Conservation (phyloP, 2,329 filamentous ascomycete species). For the Monosporascus sp. region DNA sequence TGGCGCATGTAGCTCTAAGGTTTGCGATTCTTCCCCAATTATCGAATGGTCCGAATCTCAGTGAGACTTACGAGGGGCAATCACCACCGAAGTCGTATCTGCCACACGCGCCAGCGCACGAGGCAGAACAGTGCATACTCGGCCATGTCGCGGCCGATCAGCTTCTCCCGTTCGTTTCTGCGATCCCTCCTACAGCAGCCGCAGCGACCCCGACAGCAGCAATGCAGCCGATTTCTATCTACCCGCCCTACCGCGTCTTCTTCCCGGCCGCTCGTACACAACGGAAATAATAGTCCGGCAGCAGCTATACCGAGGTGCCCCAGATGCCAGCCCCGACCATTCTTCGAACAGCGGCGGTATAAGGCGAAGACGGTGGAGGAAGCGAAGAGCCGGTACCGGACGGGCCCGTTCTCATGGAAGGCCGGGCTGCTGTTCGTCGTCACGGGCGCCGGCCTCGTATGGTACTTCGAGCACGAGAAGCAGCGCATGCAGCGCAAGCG, state of each 20-base stretch:
- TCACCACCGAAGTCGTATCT: no score
- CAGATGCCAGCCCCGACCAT: background rate
- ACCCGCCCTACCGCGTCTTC: conserved; percentile 7
- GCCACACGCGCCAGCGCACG: background rate
- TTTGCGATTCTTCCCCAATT: no score
- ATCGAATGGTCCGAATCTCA: no score
- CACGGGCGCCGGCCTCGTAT: conserved; percentile 70
- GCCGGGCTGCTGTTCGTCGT: conserved; percentile 79
- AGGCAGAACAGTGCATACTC: background rate
- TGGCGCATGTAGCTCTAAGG: no score
- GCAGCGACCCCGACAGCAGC: conserved; percentile 7
- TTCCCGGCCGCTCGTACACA: conserved; percentile 4
- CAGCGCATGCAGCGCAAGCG: conserved; percentile 82
- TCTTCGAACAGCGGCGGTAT: conserved; percentile 31
- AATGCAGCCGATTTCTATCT: conserved; percentile 16
- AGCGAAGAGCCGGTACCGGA: conserved; percentile 52
- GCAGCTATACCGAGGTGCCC: background rate
- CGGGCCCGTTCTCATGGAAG: conserved; percentile 85
- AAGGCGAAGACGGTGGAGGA: conserved; percentile 52
- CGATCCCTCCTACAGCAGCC: conserved; percentile 12
- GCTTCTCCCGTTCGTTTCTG: conserved; percentile 15
- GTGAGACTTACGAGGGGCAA: no score
- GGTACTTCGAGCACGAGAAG: conserved; percentile 95
- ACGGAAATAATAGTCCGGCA: background rate
- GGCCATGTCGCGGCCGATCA: conserved; percentile 19